phyloP scores from a whole-genome alignment of 768 basidiomycete genomes.

The Rhizopogon vulgaris region DNA sequence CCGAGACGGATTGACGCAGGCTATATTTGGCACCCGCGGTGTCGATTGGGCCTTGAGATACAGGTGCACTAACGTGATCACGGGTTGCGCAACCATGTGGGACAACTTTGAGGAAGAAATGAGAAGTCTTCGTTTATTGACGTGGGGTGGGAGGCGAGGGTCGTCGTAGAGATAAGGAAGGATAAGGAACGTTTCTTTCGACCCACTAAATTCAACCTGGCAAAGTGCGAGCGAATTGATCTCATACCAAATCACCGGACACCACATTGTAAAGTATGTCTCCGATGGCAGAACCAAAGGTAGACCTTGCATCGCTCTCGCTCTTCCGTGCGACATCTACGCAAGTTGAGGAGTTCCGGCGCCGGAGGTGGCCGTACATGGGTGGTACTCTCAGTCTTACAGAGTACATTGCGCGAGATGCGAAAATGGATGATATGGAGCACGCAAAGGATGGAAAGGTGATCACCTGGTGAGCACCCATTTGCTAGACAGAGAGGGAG shows the following conservation, averaged over 20 bases:
- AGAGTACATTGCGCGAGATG: constrained; percentile 40
- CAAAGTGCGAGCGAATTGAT: background rate
- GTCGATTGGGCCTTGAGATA: background rate
- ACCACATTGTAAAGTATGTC: background rate
- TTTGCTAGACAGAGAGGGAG: background rate
- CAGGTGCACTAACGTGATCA: background rate
- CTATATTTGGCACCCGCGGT: background rate
- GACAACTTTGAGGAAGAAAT: background rate
- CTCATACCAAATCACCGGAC: too few relatives aligned
- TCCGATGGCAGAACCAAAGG: background rate
- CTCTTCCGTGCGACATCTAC: constrained; percentile 43
- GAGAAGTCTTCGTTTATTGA: background rate
- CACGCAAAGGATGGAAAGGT: constrained; percentile 40
- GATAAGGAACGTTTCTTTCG: background rate
- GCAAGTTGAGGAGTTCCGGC: constrained; percentile 38
- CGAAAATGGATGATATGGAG: constrained; percentile 33
- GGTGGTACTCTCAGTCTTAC: constrained; percentile 36
- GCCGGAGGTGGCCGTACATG: constrained; percentile 37
- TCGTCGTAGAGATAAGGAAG: background rate
- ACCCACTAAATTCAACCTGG: background rate
- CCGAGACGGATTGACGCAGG: background rate
- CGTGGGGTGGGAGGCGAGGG: background rate
- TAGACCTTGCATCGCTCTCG: constrained; percentile 25
- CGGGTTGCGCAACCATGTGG: background rate
- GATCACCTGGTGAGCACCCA: constrained; percentile 40